A percentile compares a stretch with the other conserved stretches of the same genome.
These are phyloP conservation scores for Fragaria ananassa DNA, from an alignment of 306 rosid genomes.

Conservation along the genomic window DNA sequence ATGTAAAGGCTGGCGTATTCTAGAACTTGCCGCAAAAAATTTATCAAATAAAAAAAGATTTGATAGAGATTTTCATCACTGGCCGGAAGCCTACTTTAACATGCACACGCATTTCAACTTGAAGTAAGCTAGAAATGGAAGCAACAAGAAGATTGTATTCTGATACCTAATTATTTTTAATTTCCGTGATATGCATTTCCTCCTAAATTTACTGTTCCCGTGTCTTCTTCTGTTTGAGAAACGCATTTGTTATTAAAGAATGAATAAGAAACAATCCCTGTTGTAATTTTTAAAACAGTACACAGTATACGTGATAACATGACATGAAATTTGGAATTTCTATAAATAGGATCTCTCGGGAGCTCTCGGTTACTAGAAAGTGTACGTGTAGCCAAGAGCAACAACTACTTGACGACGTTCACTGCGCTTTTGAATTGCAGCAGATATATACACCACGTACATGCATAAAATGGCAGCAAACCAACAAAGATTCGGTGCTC, in stretches of 20 bases:
- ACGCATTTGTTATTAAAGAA: neutral
- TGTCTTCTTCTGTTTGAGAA: neutral
- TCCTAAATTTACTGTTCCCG: neutral
- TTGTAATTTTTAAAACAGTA: neutral
- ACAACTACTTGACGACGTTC: neutral
- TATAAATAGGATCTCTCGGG: neutral
- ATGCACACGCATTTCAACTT: neutral
- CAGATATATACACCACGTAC: neutral
- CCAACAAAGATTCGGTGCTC: neutral
- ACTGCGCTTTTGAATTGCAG: neutral
- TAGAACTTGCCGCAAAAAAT: neutral
- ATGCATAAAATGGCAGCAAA: slow-evolving; percentile 22
- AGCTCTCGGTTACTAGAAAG: neutral
- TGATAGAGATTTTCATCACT: neutral
- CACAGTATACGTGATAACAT: neutral
- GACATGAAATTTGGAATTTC: neutral
- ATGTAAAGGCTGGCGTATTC: too few relatives aligned
- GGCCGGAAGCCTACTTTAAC: neutral
- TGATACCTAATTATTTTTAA: neutral
- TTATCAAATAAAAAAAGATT: neutral
- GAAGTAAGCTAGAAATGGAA: neutral
- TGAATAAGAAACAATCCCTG: neutral
- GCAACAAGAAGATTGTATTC: neutral
- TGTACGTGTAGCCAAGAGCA: neutral
- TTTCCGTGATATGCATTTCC: neutral